Conservation (phyloP, 2,329 filamentous ascomycete species). For the Xylaria hypoxylon region DNA sequence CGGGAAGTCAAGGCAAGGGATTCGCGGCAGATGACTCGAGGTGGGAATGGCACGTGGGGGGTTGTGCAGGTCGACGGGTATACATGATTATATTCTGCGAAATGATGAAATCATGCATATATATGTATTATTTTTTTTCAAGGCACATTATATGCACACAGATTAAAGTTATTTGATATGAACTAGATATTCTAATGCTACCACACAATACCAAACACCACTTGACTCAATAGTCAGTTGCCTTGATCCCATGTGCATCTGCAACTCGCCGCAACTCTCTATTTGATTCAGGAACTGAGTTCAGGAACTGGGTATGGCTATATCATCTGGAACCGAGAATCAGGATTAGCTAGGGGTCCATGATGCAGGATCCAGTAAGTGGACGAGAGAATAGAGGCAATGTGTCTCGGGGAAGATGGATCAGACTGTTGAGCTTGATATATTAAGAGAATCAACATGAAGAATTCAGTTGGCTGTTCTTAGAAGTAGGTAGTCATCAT, state of each 20-base stretch:
- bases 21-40: neutral
- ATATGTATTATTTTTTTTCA: neutral
- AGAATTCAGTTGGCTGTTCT: conserved; percentile 74
- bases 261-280: neutral
- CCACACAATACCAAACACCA: neutral
- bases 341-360: conserved; percentile 15
- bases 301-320: neutral
- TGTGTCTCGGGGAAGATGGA: conserved; percentile 12
- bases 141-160: no score
- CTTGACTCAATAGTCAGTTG: no score
- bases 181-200: neutral
- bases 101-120: conserved; percentile 1
- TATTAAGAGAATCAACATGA: conserved; percentile 66
- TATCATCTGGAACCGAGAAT: neutral
- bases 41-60: neutral
- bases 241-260: neutral
- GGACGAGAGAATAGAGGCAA: conserved; percentile 11
- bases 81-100: neutral
- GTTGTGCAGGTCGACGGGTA: neutral
- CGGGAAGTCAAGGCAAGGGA: neutral
- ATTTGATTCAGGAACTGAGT: no score
- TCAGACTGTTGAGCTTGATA: conserved; percentile 77
- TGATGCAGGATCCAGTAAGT: neutral
- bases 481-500: conserved; percentile 69
- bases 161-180: neutral